Base-by-base conservation (phyloP, 148 eudicot genomes). In the Cornus florida region DNA sequence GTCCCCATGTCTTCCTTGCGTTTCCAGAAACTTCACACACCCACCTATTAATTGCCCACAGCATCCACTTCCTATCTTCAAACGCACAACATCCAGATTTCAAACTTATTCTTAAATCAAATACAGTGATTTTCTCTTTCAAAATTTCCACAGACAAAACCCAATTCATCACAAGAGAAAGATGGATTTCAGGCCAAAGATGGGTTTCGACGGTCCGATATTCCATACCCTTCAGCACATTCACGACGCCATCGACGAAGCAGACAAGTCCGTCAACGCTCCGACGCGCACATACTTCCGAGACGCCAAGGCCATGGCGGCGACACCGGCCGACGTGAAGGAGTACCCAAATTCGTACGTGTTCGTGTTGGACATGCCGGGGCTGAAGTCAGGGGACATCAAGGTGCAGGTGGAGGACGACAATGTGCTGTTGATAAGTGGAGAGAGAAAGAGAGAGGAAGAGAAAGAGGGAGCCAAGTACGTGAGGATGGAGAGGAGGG, bases 291-390 rank as follows among this genome's bases (percentile, higher is more conserved):
- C 88, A 9, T 92, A 87, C 86, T 87, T 89, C 2, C 89, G 90
- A 0, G 97, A 94, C 81, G 90, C 88, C 31, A 87, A 88, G 39
- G 94, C 91, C 10, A 92, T 93, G 88, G 90, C 94, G 0, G 86
- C 89, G 0, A 93, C 94, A 0, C 88, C 90, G 0, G 94, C 96
- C 0, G 96, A 94, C 76, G 88, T 92, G 71, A 86, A 87, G 72
- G 96, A 92, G 82, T 82, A 67, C 65, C 92, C 92, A 1, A 84
- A 79, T 28, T 68, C 88, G 5, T 92, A 92, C 88, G 78, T 84
- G 31, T 92, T 90, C 81, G 74, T 87, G 7, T 70, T 92, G 75
- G 97, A 94, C 84, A 91, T 92, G 97, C 98, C 97, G 0, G 97
- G 98, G 74, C n/a, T 88, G 53, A 86, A 82, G 73, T 73, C 87